Percentiles rank a stretch among this genome's conserved stretches.
Evolutionary conservation across 2,329 filamentous ascomycete species (phyloP).

Genomic region (Pseudopyrenochaeta lycopersici): DNA sequence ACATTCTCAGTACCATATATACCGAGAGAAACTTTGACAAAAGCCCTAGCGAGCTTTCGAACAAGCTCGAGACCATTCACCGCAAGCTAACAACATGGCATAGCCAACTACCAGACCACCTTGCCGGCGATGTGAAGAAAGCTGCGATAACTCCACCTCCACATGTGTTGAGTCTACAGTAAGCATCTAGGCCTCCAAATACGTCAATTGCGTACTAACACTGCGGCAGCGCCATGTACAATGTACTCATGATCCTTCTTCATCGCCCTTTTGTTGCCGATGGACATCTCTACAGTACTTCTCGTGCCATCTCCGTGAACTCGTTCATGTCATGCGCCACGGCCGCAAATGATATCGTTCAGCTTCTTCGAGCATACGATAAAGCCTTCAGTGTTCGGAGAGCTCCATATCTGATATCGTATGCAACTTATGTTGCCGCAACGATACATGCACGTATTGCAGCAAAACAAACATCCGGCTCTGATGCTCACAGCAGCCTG

Average conservation of each 20-base stretch:
- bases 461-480: conserved; percentile 52
- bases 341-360: conserved; percentile 57
- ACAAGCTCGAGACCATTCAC: conserved; percentile 51
- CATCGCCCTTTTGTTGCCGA: conserved; percentile 64
- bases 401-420: conserved; percentile 64
- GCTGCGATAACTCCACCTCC: conserved; percentile 47
- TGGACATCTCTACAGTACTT: conserved; percentile 57
- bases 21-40: conserved; percentile 47
- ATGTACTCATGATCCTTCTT: conserved; percentile 62
- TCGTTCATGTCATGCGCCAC: conserved; percentile 57
- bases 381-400: conserved; percentile 55
- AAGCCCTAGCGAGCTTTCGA: conserved; percentile 47
- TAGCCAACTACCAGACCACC: conserved; percentile 52
- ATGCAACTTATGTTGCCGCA: conserved; percentile 64
- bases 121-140: conserved; percentile 50
- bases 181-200: conserved; percentile 5
- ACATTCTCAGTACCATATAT: conserved; percentile 51
- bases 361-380: conserved; percentile 57
- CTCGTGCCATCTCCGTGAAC: conserved; percentile 52
- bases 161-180: conserved; percentile 37
- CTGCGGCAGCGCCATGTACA: conserved; percentile 52
- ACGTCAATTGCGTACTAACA: conserved; percentile 2
- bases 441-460: conserved; percentile 64
- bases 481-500: conserved; percentile 47
- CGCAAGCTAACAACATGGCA: conserved; percentile 56